Conservation (phyloP, 176 grass and related monocot species). For the Rhipidocladum racemiflorum region DNA sequence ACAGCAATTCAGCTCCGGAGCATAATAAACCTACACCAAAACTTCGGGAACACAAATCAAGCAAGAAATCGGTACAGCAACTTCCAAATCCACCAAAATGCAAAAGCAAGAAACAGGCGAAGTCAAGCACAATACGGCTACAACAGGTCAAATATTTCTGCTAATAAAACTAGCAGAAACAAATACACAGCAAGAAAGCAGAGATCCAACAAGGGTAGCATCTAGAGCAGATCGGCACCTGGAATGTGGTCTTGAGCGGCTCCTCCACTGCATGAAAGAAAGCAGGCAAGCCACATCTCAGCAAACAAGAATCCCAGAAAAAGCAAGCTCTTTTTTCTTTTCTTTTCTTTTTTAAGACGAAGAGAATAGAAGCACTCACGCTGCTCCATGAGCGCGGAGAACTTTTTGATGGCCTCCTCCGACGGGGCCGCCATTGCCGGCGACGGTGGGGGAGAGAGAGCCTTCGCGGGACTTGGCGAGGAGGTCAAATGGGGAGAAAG, state of each 20-base stretch:
- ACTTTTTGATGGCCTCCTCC: conserved; percentile 83
- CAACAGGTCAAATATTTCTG: not conserved
- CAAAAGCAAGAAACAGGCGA: not conserved
- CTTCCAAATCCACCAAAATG: conserved; percentile 26
- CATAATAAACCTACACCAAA: not conserved
- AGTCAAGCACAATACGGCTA: not conserved
- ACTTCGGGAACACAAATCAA: not conserved
- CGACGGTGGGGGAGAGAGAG: not conserved
- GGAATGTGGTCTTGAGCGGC: conserved; percentile 75
- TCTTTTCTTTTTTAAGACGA: not conserved
- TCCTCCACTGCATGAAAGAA: conserved; percentile 65
- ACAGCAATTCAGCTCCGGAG: not conserved
- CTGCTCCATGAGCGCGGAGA: conserved; percentile 69
- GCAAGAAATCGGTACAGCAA: not conserved
- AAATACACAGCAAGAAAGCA: conserved; percentile 14
- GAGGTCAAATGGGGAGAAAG: conserved; percentile 24
- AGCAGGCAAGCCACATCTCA: conserved; percentile 27
- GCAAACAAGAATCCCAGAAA: conserved; percentile 18
- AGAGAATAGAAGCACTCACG: conserved; percentile 39
- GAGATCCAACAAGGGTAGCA: conserved; percentile 21
- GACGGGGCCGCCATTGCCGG: conserved; percentile 68
- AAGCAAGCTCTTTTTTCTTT: not conserved
- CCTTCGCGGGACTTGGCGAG: not conserved
- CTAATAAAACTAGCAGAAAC: not conserved
- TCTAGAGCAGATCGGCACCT: conserved; percentile 61